Conservation (phyloP, 2,329 filamentous ascomycete species). For the Aspergillus latus region DNA sequence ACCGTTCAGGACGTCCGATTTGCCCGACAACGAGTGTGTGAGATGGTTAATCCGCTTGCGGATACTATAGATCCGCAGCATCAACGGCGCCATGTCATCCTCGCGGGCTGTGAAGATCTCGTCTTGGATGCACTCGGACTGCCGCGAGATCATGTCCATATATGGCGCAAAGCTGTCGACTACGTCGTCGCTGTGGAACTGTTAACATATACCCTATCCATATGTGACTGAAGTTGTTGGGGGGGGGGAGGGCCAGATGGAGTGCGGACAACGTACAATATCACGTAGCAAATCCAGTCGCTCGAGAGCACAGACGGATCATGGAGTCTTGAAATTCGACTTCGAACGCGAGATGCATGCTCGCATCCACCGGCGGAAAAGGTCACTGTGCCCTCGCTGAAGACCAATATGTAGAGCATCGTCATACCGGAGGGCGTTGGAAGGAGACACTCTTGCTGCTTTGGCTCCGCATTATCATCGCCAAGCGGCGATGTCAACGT, state of each 20-base stretch:
- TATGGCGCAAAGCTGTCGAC: conserved; percentile 90
- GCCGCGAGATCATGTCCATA: conserved; percentile 76
- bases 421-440: conserved; percentile 67
- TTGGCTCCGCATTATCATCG: conserved; percentile 17
- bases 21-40: conserved; percentile 85
- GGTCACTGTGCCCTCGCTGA: conserved; percentile 86
- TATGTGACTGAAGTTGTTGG: too few relatives aligned
- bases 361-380: conserved; percentile 86
- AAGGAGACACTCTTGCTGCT: not conserved
- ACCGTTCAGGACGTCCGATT: conserved; percentile 91
- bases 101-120: conserved; percentile 87
- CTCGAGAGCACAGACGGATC: conserved; percentile 89
- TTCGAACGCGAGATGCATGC: conserved; percentile 81
- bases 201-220: not conserved
- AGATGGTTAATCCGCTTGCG: conserved; percentile 92
- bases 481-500: conserved; percentile 69
- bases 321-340: conserved; percentile 82
- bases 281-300: conserved; percentile 97
- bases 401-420: conserved; percentile 93
- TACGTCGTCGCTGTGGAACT: conserved; percentile 72
- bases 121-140: conserved; percentile 91
- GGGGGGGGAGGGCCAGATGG: not conserved
- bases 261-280: conserved; percentile 65
- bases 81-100: conserved; percentile 80
- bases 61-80: conserved; percentile 80